These are phyloP conservation scores for Hypoxylon lenormandii DNA, from an alignment of 495 filamentous ascomycete species.

Conservation along the genomic window DNA sequence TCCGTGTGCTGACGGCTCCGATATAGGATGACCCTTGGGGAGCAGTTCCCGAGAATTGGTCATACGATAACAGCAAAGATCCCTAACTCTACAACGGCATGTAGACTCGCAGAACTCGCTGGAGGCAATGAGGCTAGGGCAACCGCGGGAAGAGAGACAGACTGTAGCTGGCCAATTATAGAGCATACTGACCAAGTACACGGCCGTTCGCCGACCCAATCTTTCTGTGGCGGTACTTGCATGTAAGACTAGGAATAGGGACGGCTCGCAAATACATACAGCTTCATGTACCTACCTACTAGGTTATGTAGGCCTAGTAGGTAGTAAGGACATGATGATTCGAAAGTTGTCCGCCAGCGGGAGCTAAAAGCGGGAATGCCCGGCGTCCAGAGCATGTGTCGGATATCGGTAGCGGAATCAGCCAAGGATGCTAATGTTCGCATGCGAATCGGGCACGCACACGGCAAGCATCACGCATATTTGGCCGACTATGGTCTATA, in stretches of 20 bases:
- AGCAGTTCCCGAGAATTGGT: constrained; percentile 28
- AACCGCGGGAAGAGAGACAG: constrained; percentile 17
- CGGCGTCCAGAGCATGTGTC: constrained; percentile 26
- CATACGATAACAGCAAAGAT: constrained; percentile 31
- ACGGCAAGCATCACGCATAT: constrained; percentile 30
- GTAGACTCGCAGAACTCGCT: constrained; percentile 5
- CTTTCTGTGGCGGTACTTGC: constrained; percentile 1
- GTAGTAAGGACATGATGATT: constrained; percentile 5
- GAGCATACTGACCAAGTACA: neutral
- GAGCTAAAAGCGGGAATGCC: constrained; percentile 45
- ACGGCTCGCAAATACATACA: constrained; percentile 14
- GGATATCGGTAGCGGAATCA: constrained; percentile 30
- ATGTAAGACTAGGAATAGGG: neutral
- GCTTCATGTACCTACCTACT: too few relatives aligned
- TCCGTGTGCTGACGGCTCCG: constrained; percentile 21
- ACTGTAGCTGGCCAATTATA: constrained; percentile 8
- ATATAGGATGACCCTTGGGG: constrained; percentile 27
- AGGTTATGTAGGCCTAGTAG: too few relatives aligned
- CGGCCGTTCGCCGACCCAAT: constrained; percentile 2
- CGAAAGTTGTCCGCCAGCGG: constrained; percentile 22
- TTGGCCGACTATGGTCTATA: constrained; percentile 22
- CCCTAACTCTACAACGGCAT: constrained; percentile 25
- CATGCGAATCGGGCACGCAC: constrained; percentile 18
- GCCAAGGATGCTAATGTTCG: constrained; percentile 1
- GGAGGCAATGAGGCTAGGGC: constrained; percentile 13